Percentiles rank a stretch among this genome's conserved stretches.
These are phyloP conservation scores for Meyerozyma elateridarum DNA, from an alignment of 1,139 yeast species.

Conservation along the genomic window DNA sequence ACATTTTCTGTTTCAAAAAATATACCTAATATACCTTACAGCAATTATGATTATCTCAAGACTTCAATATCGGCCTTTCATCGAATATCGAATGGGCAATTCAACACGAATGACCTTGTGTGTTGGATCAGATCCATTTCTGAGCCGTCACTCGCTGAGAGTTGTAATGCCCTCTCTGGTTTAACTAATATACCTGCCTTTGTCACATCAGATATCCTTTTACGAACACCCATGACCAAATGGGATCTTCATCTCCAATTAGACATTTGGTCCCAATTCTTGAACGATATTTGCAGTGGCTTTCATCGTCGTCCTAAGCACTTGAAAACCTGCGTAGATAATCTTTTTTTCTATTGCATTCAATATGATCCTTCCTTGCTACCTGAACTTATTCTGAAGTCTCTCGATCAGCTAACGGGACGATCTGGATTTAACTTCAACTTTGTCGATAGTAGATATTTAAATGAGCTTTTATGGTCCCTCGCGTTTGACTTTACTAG, in stretches of 20 bases:
- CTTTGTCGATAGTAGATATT: constrained; percentile 3
- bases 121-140: constrained; percentile 28
- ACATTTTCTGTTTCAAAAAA: no score
- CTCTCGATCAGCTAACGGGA: constrained; percentile 1
- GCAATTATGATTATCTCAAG: no score
- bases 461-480: constrained; percentile 5
- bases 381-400: neutral
- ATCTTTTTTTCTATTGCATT: constrained; percentile 4
- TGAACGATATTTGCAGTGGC: constrained; percentile 9
- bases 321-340: constrained; percentile 7
- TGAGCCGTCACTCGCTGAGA: constrained; percentile 22
- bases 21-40: no score
- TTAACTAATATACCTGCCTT: constrained; percentile 32
- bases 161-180: constrained; percentile 25
- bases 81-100: no score
- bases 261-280: constrained; percentile 31
- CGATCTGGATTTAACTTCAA: constrained; percentile 1
- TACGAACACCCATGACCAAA: constrained; percentile 31
- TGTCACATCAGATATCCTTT: constrained; percentile 29
- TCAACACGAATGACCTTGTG: no score
- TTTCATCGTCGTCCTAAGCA: constrained; percentile 8
- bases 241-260: constrained; percentile 31
- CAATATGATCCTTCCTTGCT: constrained; percentile 4
- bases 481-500: constrained; percentile 6
- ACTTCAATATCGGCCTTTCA: no score